phyloP scores from a whole-genome alignment of 495 filamentous ascomycete genomes.

The Chaetomium cochliodes region DNA sequence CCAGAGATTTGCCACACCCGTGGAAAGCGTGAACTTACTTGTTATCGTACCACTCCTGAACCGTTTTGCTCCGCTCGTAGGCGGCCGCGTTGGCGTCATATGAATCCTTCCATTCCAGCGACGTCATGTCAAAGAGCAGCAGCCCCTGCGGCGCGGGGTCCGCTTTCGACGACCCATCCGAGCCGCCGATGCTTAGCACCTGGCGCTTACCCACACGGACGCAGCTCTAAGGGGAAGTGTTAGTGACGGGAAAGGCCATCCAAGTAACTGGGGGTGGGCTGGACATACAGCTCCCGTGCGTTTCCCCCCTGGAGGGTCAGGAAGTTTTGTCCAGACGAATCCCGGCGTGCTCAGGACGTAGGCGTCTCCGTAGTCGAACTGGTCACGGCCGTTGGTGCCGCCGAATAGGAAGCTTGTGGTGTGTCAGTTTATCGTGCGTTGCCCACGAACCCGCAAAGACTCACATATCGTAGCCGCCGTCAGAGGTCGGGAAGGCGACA shows the following conservation, averaged over 20 bases:
- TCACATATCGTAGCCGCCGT: slow-evolving; percentile 39
- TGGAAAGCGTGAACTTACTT: background rate
- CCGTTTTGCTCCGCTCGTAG: slow-evolving; percentile 35
- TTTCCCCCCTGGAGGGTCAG: slow-evolving; percentile 24
- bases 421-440: background rate
- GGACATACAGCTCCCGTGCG: slow-evolving; percentile 29
- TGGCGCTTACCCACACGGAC: slow-evolving; percentile 41
- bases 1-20: background rate
- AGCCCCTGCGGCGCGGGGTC: slow-evolving; percentile 45
- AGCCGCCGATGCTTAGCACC: slow-evolving; percentile 42
- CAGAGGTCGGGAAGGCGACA: slow-evolving; percentile 32
- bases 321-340: slow-evolving; percentile 44
- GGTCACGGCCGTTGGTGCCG: slow-evolving; percentile 25
- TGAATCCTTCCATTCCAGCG: slow-evolving; percentile 38
- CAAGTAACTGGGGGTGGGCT: too few species aligned
- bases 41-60: slow-evolving; percentile 36
- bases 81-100: slow-evolving; percentile 40
- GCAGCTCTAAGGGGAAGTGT: slow-evolving; percentile 23
- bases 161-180: slow-evolving; percentile 23
- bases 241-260: background rate
- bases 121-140: slow-evolving; percentile 44
- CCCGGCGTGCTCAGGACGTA: slow-evolving; percentile 48
- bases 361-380: slow-evolving; percentile 30
- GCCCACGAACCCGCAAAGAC: background rate
- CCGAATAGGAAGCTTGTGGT: slow-evolving; percentile 39